Conservation (phyloP, 192 early-diverging fungal genomes). For the Backusella morwellensis region DNA sequence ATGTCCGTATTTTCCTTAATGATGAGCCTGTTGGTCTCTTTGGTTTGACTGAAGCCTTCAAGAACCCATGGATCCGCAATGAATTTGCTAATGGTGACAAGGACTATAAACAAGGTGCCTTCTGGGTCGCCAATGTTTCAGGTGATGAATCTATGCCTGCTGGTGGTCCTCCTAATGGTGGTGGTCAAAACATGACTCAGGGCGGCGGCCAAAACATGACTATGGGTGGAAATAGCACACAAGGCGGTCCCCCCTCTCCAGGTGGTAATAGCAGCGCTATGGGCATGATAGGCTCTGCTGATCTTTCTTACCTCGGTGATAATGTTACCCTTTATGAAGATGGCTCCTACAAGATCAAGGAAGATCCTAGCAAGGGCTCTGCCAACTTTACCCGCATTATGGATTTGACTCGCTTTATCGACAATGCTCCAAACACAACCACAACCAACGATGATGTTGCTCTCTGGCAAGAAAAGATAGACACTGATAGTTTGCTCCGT, state of each 20-base stretch:
- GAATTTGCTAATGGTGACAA: constrained; percentile 27
- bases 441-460: neutral
- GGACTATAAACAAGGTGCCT: constrained; percentile 7
- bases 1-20: neutral
- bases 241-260: neutral
- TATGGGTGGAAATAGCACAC: neutral
- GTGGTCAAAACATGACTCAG: neutral
- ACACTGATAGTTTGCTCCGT: constrained; percentile 17
- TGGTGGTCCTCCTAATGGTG: neutral
- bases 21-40: neutral
- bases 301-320: constrained; percentile 5
- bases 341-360: neutral
- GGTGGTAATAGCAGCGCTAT: neutral
- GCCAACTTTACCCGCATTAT: neutral
- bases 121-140: neutral
- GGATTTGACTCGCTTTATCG: constrained; percentile 1
- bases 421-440: neutral
- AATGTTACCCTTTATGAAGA: neutral
- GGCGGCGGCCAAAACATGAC: too few relatives aligned
- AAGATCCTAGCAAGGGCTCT: neutral
- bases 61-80: constrained; percentile 33
- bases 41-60: constrained; percentile 27
- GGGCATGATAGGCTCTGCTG: neutral
- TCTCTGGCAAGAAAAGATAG: constrained; percentile 8
- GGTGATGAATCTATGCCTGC: neutral